phyloP scores from a whole-genome alignment of 352 stramenopile genomes.

The Phytopythium ostracodes region DNA sequence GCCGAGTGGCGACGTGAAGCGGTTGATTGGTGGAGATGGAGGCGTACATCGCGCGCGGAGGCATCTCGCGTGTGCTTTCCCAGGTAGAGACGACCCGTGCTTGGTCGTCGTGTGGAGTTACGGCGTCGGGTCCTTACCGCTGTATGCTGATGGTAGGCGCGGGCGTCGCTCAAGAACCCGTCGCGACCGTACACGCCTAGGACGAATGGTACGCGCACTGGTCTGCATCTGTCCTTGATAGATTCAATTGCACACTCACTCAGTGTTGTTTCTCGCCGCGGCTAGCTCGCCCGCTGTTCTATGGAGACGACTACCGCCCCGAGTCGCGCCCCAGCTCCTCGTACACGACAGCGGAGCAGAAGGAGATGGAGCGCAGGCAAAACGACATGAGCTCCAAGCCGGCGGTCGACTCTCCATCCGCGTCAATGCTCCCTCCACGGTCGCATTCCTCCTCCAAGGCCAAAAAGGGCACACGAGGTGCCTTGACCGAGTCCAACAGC shows the following conservation, averaged over 20 bases:
- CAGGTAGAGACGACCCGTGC: slow-evolving; percentile 24
- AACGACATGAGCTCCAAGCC: slow-evolving; percentile 7
- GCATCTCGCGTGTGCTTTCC: slow-evolving; percentile 77
- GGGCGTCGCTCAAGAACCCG: slow-evolving; percentile 76
- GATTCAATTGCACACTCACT: background rate
- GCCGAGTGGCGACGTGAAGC: background rate
- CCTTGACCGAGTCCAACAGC: background rate
- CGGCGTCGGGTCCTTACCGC: no score
- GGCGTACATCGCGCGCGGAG: slow-evolving; percentile 63
- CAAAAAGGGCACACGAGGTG: background rate
- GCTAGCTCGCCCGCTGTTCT: slow-evolving; percentile 48
- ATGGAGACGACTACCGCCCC: slow-evolving; percentile 74
- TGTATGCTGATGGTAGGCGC: slow-evolving; percentile 29
- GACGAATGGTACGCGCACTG: slow-evolving; percentile 23
- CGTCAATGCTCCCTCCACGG: slow-evolving; percentile 16
- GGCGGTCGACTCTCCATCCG: slow-evolving; percentile 1
- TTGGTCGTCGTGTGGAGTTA: background rate
- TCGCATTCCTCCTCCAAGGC: slow-evolving; percentile 3
- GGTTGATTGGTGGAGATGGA: slow-evolving; percentile 35
- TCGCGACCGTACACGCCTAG: slow-evolving; percentile 77
- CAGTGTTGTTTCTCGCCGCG: background rate
- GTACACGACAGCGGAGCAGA: slow-evolving; percentile 43
- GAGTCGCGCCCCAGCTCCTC: slow-evolving; percentile 65
- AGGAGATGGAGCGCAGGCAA: slow-evolving; percentile 30
- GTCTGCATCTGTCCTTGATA: no score